Evolutionary conservation across 208 protist genomes (phyloP).

Genomic region (Ichthyophonus hoferi): DNA sequence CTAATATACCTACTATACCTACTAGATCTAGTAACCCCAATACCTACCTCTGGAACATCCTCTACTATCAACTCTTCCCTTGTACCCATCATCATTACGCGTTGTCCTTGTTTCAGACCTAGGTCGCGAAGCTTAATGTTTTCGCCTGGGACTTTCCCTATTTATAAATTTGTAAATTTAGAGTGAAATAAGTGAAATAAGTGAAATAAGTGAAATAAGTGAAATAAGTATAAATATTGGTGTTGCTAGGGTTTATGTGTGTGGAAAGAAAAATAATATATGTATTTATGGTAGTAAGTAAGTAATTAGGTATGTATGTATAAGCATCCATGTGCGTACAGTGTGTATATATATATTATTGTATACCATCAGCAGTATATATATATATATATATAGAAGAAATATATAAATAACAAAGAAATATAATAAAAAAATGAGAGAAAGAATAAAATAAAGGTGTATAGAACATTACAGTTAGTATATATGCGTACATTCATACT

Average conservation of each 20-base stretch:
- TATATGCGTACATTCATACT: no score
- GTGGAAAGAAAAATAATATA: no score
- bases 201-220: background rate
- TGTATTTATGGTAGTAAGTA: background rate
- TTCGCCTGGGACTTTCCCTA: background rate
- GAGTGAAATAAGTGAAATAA: background rate
- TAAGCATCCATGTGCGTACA: background rate
- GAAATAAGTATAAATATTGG: background rate
- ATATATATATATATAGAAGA: no score
- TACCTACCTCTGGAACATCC: background rate
- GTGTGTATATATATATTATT: background rate
- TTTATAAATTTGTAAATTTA: background rate
- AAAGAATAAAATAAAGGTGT: no score
- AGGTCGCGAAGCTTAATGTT: background rate
- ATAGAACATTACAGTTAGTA: no score
- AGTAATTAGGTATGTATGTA: background rate
- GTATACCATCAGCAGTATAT: no score
- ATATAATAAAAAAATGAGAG: no score
- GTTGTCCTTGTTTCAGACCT: background rate
- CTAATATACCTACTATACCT: no score
- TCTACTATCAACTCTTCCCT: conserved; percentile 1
- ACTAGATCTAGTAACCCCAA: no score
- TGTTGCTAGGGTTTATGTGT: background rate
- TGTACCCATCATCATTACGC: conserved; percentile 34
- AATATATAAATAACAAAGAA: no score